Evolutionary conservation across 1,284 basidiomycete species (phyloP).

Genomic region (Somion occarium): DNA sequence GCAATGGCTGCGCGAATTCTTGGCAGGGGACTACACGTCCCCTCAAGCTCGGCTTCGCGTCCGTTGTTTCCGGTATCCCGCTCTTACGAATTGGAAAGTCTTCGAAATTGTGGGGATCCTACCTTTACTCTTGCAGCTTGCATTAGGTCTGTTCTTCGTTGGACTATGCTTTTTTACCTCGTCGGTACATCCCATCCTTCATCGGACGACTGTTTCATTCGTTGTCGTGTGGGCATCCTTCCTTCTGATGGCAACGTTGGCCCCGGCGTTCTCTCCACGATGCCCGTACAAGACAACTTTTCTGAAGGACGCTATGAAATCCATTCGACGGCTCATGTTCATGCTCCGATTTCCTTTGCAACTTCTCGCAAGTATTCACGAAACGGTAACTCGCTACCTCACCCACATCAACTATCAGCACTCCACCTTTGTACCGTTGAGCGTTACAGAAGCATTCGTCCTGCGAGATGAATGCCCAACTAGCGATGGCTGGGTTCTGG

Average conservation of each 20-base stretch:
- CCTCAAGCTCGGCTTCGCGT: slow-evolving; percentile 2
- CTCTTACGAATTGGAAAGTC: slow-evolving; percentile 1
- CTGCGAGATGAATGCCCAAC: no score
- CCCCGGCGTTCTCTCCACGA: neutral
- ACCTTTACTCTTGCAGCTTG: slow-evolving; percentile 1
- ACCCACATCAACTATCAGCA: no score
- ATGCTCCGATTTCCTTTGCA: neutral
- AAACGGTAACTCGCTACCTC: no score
- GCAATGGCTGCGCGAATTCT: neutral
- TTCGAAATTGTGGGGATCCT: slow-evolving; percentile 1
- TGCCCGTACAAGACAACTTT: no score
- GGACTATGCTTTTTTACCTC: slow-evolving; percentile 1
- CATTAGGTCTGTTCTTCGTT: slow-evolving; percentile 2
- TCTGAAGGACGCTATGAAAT: neutral
- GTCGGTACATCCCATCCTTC: neutral
- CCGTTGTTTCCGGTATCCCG: slow-evolving; percentile 2
- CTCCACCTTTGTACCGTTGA: no score
- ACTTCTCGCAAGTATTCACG: no score
- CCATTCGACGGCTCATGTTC: neutral
- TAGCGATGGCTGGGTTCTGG: no score
- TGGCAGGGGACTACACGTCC: neutral
- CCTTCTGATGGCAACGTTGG: neutral
- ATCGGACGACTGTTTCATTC: neutral
- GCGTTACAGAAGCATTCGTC: no score
- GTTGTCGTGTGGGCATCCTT: neutral